Percentiles rank a stretch among this genome's conserved stretches.
Evolutionary conservation across 257 asterid genomes (phyloP).

Genomic region (Paraleonurus japonicus): DNA sequence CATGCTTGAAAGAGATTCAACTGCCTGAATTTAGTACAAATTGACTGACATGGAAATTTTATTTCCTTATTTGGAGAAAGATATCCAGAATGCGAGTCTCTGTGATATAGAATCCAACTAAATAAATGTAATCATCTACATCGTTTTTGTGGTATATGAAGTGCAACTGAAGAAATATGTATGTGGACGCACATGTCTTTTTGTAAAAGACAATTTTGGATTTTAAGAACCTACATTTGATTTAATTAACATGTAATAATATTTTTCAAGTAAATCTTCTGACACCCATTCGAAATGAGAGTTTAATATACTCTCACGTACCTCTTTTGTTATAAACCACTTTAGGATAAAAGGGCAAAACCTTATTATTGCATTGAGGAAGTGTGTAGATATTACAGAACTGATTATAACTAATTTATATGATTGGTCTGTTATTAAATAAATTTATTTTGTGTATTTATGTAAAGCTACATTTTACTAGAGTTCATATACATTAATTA

Average conservation of each 20-base stretch:
- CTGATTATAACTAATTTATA: not conserved
- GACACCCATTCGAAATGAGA: not conserved
- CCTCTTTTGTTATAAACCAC: not conserved
- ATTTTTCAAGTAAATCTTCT: not conserved
- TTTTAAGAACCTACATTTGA: conserved; percentile 7
- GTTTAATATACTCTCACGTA: not conserved
- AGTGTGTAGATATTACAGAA: not conserved
- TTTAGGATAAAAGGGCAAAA: not conserved
- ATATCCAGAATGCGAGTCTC: not conserved
- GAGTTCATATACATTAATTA: not conserved
- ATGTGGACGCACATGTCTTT: not conserved
- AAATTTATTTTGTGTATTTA: not conserved
- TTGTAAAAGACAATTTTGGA: not conserved
- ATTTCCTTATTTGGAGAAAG: conserved; percentile 12
- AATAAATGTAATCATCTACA: not conserved
- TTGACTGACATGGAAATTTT: not conserved
- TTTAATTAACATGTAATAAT: not conserved
- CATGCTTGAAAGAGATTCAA: conserved; percentile 5
- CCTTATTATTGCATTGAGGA: not conserved
- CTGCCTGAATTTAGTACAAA: not conserved
- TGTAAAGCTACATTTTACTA: not conserved
- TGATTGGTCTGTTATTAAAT: not conserved
- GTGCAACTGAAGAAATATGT: not conserved
- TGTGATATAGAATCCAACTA: not conserved
- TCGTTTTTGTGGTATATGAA: conserved; percentile 1